A percentile compares a stretch with the other conserved stretches of the same genome.
These are phyloP conservation scores for Podaxis sp. DNA, from an alignment of 768 basidiomycete species.

Conservation along the genomic window DNA sequence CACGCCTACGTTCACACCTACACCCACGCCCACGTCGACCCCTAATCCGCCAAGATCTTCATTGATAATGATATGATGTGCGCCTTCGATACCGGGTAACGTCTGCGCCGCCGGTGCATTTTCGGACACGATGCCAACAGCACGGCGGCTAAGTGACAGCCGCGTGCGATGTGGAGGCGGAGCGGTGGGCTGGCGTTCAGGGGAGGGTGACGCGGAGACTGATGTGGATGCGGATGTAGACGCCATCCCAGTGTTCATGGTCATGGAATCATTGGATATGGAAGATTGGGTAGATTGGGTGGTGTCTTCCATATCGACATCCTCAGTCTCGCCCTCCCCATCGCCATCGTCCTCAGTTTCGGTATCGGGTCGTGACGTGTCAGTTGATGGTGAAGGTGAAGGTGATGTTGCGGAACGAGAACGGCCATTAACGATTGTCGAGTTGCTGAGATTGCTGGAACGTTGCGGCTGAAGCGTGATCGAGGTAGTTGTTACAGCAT, in stretches of 20 bases:
- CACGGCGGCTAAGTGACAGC: constrained; percentile 24
- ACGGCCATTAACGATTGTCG: constrained; percentile 19
- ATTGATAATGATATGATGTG: constrained; percentile 43
- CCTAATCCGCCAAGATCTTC: constrained; percentile 30
- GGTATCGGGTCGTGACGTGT: constrained; percentile 63
- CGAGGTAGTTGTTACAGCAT: constrained; percentile 13
- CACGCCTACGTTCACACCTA: constrained; percentile 50
- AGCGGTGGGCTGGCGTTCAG: constrained; percentile 26
- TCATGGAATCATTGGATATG: background rate
- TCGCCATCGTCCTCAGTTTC: constrained; percentile 83
- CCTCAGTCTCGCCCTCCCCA: constrained; percentile 59
- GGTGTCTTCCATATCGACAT: constrained; percentile 43
- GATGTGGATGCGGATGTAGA: constrained; percentile 34
- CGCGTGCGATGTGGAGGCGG: constrained; percentile 22
- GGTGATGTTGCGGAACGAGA: constrained; percentile 28
- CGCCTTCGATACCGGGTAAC: constrained; percentile 21
- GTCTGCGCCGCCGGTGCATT: constrained; percentile 27
- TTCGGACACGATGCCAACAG: constrained; percentile 44
- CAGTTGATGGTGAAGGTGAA: constrained; percentile 40
- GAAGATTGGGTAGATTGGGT: constrained; percentile 7
- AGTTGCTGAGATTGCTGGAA: constrained; percentile 4
- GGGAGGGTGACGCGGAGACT: constrained; percentile 28
- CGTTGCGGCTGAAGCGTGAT: constrained; percentile 22
- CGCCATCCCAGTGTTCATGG: constrained; percentile 11
- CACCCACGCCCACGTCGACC: constrained; percentile 25